Evolutionary conservation across 257 asterid species (phyloP), one percentile per base, ranked within the genome.

Genomic region (Solanum raphanifolium): DNA sequence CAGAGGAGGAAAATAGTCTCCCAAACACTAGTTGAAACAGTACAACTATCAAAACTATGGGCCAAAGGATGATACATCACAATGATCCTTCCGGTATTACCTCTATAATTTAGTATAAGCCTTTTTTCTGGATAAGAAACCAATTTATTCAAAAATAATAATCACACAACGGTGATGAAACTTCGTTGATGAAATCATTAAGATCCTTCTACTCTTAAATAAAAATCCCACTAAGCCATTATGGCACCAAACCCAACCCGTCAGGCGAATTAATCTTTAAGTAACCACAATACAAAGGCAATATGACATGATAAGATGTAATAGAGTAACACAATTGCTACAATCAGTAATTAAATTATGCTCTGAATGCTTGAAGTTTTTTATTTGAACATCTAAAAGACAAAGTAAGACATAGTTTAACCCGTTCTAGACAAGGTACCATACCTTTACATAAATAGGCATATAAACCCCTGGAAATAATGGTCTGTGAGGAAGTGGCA

Each of bases 361-460:
- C 38, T 25, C 85, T 46, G 38, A 81, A 81, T 46, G 41, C 60
- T 81, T 46, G 3, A 81, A 46, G 27, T 29, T 46, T 81, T 46
- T 27, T 27, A 46, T 81, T 27, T 46, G 68, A 29, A 81, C 23
- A 81, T 46, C 81, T 65, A 18, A 10, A 58, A 25, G 78, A 41
- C 60, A 62, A 62, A 62, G 78, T 25, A 60, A 84, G 55, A 36
- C 27, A 62, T 29, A 66, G 36, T 36, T 81, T 32, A 75, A 48
- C 55, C 18, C 48, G 60, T 52, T 23, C 83, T 86, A 73, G 83
- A 91, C 85, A 32, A 83, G 62, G 39, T 25, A 27, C 86, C 90
- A 89, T 95, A 97, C 99, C 99, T 95, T 97, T 83, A 96, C 99
- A 92, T 92, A 93, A 72, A 97, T 92, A 20, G 99, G 99, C 99